These are phyloP conservation scores for Fomitopsis betulina DNA, from an alignment of 1,284 basidiomycete genomes.

Conservation along the genomic window DNA sequence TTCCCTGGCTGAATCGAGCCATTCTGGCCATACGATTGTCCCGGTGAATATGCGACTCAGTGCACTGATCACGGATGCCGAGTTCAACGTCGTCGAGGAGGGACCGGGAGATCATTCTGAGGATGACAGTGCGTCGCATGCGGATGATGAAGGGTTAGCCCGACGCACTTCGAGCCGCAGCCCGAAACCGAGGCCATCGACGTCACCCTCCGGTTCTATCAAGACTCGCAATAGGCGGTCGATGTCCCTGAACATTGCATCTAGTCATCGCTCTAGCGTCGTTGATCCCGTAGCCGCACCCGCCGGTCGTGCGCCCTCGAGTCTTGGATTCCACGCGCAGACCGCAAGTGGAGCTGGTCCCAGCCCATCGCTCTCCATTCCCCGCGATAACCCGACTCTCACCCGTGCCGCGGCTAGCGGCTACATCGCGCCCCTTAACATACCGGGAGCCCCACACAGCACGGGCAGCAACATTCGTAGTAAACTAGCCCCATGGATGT, in stretches of 20 bases:
- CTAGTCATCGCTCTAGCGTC: constrained; percentile 11
- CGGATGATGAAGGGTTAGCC: constrained; percentile 18
- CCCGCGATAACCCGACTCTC: constrained; percentile 35
- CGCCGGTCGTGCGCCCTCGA: not conserved
- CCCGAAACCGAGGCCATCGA: constrained; percentile 15
- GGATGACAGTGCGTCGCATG: constrained; percentile 21
- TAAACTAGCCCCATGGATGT: constrained; percentile 46
- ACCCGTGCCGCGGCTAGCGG: constrained; percentile 38
- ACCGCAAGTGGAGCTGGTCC: constrained; percentile 14
- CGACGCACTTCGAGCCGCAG: constrained; percentile 4
- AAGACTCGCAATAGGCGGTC: constrained; percentile 52
- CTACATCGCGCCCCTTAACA: constrained; percentile 34
- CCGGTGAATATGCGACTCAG: constrained; percentile 59
- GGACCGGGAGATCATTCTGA: constrained; percentile 20
- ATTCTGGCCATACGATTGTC: constrained; percentile 65
- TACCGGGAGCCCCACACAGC: constrained; percentile 27
- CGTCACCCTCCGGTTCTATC: constrained; percentile 22
- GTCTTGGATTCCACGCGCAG: constrained; percentile 5
- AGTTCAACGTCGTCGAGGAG: constrained; percentile 42
- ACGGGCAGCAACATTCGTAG: constrained; percentile 42
- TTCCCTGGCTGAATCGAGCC: constrained; percentile 69
- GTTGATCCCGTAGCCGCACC: constrained; percentile 3
- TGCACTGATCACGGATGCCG: constrained; percentile 59
- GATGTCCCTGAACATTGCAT: constrained; percentile 51
- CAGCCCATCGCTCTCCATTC: not conserved